Evolutionary conservation across 768 basidiomycete genomes (phyloP).

Genomic region (Amanita fuliginea): DNA sequence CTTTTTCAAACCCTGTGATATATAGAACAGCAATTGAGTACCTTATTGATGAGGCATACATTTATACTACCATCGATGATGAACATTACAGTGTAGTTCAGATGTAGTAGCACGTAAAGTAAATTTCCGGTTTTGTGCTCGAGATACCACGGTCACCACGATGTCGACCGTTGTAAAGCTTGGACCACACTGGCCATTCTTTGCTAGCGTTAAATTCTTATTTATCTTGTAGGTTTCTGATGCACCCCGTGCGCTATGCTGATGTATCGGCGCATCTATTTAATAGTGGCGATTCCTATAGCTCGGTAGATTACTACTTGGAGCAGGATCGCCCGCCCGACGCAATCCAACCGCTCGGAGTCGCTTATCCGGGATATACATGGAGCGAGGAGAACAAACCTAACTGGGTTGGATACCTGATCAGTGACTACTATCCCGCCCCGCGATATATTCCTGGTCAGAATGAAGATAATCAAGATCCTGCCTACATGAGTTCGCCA

Average conservation of each 20-base stretch:
- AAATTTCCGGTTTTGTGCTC: neutral
- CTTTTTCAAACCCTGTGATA: neutral
- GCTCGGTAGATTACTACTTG: slow-evolving; percentile 24
- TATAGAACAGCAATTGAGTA: slow-evolving; percentile 9
- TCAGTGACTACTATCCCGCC: slow-evolving; percentile 29
- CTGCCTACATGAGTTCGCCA: slow-evolving; percentile 17
- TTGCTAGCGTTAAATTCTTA: slow-evolving; percentile 26
- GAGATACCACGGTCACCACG: neutral
- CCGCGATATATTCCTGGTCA: slow-evolving; percentile 20
- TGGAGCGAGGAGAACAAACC: slow-evolving; percentile 34
- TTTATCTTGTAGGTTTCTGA: slow-evolving; percentile 35
- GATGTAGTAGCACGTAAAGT: neutral
- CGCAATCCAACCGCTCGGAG: slow-evolving; percentile 34
- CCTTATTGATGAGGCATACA: slow-evolving; percentile 14
- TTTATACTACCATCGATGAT: slow-evolving; percentile 18
- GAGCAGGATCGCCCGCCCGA: slow-evolving; percentile 19
- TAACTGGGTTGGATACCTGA: slow-evolving; percentile 57
- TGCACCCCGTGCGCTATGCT: neutral
- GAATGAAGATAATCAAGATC: slow-evolving; percentile 17
- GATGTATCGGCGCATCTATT: neutral
- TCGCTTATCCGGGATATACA: slow-evolving; percentile 36
- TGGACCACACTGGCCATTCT: slow-evolving; percentile 30
- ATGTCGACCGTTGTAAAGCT: slow-evolving; percentile 16
- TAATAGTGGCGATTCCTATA: slow-evolving; percentile 54
- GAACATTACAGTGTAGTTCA: slow-evolving; percentile 11